Evolutionary conservation across 2,329 filamentous ascomycete genomes (phyloP).

Genomic region (Leptographium lundbergii): DNA sequence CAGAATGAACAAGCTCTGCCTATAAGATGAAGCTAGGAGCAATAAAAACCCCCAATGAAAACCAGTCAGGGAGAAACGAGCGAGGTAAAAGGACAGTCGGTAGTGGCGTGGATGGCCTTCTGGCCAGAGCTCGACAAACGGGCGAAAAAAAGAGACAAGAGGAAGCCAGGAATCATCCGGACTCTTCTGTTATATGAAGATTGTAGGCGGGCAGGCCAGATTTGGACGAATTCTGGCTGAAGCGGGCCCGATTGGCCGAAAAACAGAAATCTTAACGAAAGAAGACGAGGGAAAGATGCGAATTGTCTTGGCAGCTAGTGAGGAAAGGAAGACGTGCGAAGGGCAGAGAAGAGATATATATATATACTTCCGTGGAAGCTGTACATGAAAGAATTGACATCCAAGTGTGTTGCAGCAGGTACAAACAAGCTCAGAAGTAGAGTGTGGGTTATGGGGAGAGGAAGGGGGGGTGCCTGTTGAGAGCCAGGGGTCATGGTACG

Average conservation of each 20-base stretch:
- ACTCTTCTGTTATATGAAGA: neutral
- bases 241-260: neutral
- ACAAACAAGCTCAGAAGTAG: conserved; percentile 1
- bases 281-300: neutral
- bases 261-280: neutral
- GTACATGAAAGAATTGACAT: neutral
- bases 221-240: neutral
- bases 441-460: neutral
- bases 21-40: neutral
- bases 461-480: neutral
- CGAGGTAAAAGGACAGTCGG: neutral
- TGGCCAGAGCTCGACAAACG: neutral
- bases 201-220: neutral
- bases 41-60: neutral
- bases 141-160: neutral
- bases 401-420: neutral
- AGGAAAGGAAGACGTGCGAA: neutral
- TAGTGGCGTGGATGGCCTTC: neutral
- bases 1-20: neutral
- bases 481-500: conserved; percentile 1
- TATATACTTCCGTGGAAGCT: neutral
- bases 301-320: neutral
- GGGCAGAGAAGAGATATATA: neutral
- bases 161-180: neutral
- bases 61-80: neutral